A percentile compares a stretch with the other conserved stretches of the same genome.
Conservation (phyloP, 306 rosid genomes). For the Cicer judaicum region DNA sequence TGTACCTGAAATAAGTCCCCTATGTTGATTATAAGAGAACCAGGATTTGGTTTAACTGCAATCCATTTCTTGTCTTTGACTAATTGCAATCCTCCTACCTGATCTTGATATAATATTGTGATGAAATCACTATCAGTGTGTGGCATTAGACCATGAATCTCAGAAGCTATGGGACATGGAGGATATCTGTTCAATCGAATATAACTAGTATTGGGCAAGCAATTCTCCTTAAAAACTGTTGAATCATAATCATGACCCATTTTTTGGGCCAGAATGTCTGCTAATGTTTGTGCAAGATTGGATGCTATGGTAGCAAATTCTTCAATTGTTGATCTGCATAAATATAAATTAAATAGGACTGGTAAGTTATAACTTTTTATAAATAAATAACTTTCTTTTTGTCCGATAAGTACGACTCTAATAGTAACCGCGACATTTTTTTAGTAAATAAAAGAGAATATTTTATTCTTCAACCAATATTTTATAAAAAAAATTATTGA, state of each 20-base stretch:
- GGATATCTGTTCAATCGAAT: constrained; percentile 91
- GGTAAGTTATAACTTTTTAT: neutral
- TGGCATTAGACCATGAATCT: constrained; percentile 76
- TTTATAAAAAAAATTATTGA: no score
- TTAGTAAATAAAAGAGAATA: no score
- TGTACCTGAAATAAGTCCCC: constrained; percentile 93
- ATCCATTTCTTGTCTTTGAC: constrained; percentile 81
- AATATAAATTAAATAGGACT: neutral
- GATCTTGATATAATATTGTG: constrained; percentile 83
- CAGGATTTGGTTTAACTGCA: constrained; percentile 82
- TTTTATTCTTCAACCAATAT: no score
- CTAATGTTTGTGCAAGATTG: constrained; percentile 68
- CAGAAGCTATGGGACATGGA: constrained; percentile 65
- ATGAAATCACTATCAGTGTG: constrained; percentile 96
- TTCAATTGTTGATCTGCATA: constrained; percentile 67
- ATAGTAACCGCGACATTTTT: no score
- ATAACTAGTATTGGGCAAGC: constrained; percentile 73
- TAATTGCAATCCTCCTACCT: constrained; percentile 91
- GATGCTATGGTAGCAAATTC: constrained; percentile 72
- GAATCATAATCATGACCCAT: constrained; percentile 60
- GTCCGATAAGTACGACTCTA: no score
- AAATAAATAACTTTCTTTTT: no score
- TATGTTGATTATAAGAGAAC: constrained; percentile 82
- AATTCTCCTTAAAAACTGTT: constrained; percentile 65
- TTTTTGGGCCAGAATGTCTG: constrained; percentile 69